These are phyloP conservation scores for Hibiscus mutabilis DNA, from an alignment of 345 rosid species.

Conservation along the genomic window DNA sequence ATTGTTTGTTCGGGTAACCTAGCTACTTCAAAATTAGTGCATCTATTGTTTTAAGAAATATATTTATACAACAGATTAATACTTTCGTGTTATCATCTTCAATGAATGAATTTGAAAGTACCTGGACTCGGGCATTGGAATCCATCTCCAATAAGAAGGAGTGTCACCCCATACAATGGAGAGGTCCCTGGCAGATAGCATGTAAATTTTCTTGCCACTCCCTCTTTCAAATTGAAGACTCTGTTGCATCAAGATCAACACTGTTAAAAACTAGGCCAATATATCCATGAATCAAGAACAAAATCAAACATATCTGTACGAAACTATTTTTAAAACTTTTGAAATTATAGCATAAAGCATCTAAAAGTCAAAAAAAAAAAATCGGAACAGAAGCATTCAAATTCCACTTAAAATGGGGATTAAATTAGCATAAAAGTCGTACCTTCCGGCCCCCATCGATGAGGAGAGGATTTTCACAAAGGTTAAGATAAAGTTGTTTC, in stretches of 20 bases:
- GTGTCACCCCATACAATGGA: constrained; percentile 35
- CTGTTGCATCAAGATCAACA: constrained; percentile 14
- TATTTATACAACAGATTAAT: not conserved
- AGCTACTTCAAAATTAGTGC: not conserved
- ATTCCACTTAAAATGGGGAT: not conserved
- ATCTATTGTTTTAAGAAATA: not conserved
- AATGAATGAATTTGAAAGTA: not conserved
- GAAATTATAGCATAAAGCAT: not conserved
- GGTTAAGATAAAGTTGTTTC: constrained; percentile 40
- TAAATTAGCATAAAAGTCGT: not conserved
- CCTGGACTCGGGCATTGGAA: constrained; percentile 28
- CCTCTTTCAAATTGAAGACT: constrained; percentile 30
- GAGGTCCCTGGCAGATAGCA: constrained; percentile 38
- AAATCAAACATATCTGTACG: not conserved
- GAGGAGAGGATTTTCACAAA: constrained; percentile 38
- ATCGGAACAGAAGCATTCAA: not conserved
- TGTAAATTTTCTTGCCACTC: constrained; percentile 38
- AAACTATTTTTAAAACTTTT: too few relatives aligned
- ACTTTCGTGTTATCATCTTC: not conserved
- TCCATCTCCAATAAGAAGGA: constrained; percentile 38
- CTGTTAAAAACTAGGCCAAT: not conserved
- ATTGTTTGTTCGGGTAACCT: not conserved
- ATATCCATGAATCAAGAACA: not conserved
- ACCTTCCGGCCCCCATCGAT: constrained; percentile 54
- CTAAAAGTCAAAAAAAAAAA: not conserved